Evolutionary conservation across 1,284 basidiomycete genomes (phyloP).

Genomic region (Moesziomyces aphidis): DNA sequence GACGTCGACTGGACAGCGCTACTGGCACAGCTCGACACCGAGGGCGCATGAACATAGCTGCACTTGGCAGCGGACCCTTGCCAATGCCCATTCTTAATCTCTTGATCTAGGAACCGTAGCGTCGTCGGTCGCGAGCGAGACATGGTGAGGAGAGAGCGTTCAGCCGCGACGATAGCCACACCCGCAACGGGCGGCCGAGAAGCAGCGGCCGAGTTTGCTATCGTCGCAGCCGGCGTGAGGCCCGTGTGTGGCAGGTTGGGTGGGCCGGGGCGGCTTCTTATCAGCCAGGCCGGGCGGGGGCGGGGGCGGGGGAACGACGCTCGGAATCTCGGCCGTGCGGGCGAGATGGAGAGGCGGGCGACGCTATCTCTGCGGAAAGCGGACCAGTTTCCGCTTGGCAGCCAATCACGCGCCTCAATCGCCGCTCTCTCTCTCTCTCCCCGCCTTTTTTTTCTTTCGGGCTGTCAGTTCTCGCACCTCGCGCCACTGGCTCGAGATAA

Average conservation of each 20-base stretch:
- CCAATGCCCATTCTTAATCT: background rate
- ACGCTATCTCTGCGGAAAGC: background rate
- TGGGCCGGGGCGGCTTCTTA: no score
- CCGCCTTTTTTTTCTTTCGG: background rate
- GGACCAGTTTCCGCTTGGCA: background rate
- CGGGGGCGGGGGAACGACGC: no score
- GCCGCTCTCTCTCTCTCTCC: background rate
- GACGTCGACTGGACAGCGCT: conserved; percentile 1
- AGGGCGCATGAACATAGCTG: background rate
- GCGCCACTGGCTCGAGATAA: conserved; percentile 1
- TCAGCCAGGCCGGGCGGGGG: no score
- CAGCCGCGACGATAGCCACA: no score
- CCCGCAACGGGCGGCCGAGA: background rate
- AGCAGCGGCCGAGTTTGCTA: conserved; percentile 38
- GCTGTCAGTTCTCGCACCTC: no score
- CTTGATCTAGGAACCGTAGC: background rate
- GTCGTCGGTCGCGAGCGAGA: no score
- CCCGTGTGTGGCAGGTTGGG: no score
- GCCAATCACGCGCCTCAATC: background rate
- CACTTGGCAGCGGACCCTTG: background rate
- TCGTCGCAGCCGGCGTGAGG: background rate
- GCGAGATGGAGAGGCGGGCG: no score
- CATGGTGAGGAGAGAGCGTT: background rate
- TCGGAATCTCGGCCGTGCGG: background rate
- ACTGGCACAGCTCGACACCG: conserved; percentile 1